phyloP scores from a whole-genome alignment of 169 alveolate genomes.

The Cryptosporidium tyzzeri region DNA sequence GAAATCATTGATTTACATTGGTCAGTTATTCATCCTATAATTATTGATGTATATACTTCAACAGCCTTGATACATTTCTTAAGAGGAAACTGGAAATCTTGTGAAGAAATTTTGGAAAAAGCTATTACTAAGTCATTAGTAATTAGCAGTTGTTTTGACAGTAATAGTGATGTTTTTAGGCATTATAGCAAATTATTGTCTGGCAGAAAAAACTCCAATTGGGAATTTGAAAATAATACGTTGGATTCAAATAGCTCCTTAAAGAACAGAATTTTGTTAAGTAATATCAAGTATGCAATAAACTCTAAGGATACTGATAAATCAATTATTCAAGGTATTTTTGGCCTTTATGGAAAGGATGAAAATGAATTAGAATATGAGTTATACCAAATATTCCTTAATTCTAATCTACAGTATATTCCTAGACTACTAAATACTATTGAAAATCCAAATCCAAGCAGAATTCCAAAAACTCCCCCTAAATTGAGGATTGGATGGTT shows the following conservation, averaged over 20 bases:
- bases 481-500: slow-evolving; percentile 69
- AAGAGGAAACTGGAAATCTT: slow-evolving; percentile 68
- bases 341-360: not conserved
- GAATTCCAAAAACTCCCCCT: slow-evolving; percentile 63
- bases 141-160: slow-evolving; percentile 51
- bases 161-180: slow-evolving; percentile 25
- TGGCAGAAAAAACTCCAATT: slow-evolving; percentile 16
- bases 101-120: slow-evolving; percentile 66
- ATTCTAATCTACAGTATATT: slow-evolving; percentile 25
- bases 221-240: slow-evolving; percentile 54
- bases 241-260: slow-evolving; percentile 32
- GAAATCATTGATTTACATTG: slow-evolving; percentile 64
- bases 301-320: slow-evolving; percentile 2
- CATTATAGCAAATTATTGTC: slow-evolving; percentile 36
- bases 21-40: slow-evolving; percentile 72
- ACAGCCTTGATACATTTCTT: slow-evolving; percentile 52
- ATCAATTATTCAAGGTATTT: not conserved
- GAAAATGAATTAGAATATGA: slow-evolving; percentile 6
- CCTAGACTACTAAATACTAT: slow-evolving; percentile 31
- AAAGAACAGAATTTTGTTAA: slow-evolving; percentile 31
- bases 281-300: slow-evolving; percentile 33
- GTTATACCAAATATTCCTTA: slow-evolving; percentile 9
- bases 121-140: slow-evolving; percentile 59
- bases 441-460: slow-evolving; percentile 56
- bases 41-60: slow-evolving; percentile 64